Evolutionary conservation across 192 early-diverging fungal species (phyloP).

Genomic region (Backusella mclennaniae): DNA sequence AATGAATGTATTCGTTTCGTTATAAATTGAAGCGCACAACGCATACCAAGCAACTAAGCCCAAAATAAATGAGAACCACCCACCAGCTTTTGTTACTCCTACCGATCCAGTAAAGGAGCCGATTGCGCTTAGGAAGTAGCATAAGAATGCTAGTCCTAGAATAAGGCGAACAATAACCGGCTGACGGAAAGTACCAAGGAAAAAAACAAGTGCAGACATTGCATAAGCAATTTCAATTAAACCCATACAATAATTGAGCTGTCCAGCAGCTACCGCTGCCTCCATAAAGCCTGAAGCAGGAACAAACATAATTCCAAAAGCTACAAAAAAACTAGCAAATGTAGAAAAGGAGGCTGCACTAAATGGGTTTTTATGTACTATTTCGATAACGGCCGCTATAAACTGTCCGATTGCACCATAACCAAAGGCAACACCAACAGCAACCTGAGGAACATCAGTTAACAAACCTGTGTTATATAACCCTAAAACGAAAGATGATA

Average conservation of each 20-base stretch:
- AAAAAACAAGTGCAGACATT: slow-evolving; percentile 17
- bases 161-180: slow-evolving; percentile 9
- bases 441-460: slow-evolving; percentile 9
- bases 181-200: slow-evolving; percentile 25
- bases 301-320: slow-evolving; percentile 26
- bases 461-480: slow-evolving; percentile 20
- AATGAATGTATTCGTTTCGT: slow-evolving; percentile 7
- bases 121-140: slow-evolving; percentile 15
- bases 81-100: slow-evolving; percentile 11
- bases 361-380: slow-evolving; percentile 19
- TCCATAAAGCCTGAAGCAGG: slow-evolving; percentile 15
- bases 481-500: slow-evolving; percentile 19
- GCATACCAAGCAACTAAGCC: slow-evolving; percentile 23
- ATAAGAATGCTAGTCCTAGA: slow-evolving; percentile 13
- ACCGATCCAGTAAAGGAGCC: neutral
- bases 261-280: neutral
- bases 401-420: slow-evolving; percentile 20
- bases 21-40: slow-evolving; percentile 11
- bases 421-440: slow-evolving; percentile 25
- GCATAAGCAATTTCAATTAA: slow-evolving; percentile 15
- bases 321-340: slow-evolving; percentile 26
- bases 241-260: neutral
- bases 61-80: slow-evolving; percentile 25
- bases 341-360: slow-evolving; percentile 17
- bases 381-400: slow-evolving; percentile 14